Evolutionary conservation across 148 eudicot genomes (phyloP), one percentile per base, ranked within the genome.

Genomic region (Pharnaceum exiguum): DNA sequence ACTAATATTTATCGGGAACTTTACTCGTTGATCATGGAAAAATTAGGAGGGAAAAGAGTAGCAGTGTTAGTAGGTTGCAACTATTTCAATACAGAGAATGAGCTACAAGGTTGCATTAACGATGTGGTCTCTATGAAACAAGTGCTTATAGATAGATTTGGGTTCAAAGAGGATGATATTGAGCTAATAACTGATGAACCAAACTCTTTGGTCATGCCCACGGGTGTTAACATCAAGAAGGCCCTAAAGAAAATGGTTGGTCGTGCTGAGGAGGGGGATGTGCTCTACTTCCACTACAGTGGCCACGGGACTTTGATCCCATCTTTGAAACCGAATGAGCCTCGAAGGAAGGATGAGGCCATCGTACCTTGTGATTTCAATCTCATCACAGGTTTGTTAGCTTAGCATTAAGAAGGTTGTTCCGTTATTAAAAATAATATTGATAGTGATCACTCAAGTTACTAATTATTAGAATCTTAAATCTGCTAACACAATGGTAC

Each of bases 21-120:
- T 33, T 7, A 11, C 4, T 42, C 12, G 42, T 9, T 24, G 15
- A n/a, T 10, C 16, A 60, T 46, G 53, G 25, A 24, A n/a, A n/a
- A n/a, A n/a, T n/a, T n/a, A 11, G 65, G 36, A 17, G 36, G 46
- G 6, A 67, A 67, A 31, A 67, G 65, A 59, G 10, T 50, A 67
- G 89, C 89, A 2, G 79, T 83, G 31, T 60, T 83, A 33, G 83
- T 71, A 2, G 89, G 89, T 10, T 83, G 89, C 85, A 83, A 83
- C 57, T 83, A 83, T 36, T 69, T 67, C 7, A 63, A 66, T 60
- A 77, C 79, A 6, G 56, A 55, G 2, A 26, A 63, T 23, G 81
- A 77, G 73, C 59, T 83, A 27, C 72, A 65, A 23, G 89, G 89
- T 7, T 80, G 89, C 72, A 68, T 77, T 46, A 80, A 83, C 16